Base-by-base conservation (phyloP, 1,139 yeast genomes). In the Saccharomycopsis hybrid region DNA sequence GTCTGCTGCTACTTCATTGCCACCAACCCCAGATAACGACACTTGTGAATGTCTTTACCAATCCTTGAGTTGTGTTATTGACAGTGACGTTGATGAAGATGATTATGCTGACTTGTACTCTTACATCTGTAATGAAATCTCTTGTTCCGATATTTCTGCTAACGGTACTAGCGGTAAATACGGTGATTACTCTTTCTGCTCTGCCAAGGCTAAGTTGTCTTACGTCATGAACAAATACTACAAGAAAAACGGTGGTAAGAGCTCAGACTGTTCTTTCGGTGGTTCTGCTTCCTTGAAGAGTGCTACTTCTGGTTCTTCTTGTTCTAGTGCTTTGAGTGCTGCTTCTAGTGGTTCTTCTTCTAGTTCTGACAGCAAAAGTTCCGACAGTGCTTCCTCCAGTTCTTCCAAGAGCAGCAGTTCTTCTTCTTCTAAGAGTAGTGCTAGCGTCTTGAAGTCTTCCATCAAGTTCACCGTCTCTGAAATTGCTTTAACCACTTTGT, bases 101-200 rank as follows among this genome's bases (percentile, higher is more conserved):
- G 70, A 71, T 42, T 64, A 67, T 43, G 60, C 64, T 30, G 57
- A 62, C 2, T 59, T 74, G 5, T 70, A 78, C 54, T 65, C 68
- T 9, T 71, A 74, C 49, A 64, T 80, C 1, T 82, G 88, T 58
- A 63, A 70, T 11, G 59, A 66, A 36, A 67, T 73, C 5, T 75
- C 78, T 54, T 83, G 90, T 60, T 62, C 67, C 13, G 77, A 74
- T 5, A 72, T 82, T 37, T 60, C 53, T 18, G 70, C 72, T 3
- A 71, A 78, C 62, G 82, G 83, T 1, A 57, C 60, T 7, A 54
- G 55, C 1, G 87, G 86, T 0, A 52, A 51, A 2, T 82, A 80
- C 60, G 89, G 89, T 0, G 62, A 63, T n/a, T 78, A 68, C 60
- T 73, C 86, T 1, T 78, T 72, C 53, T 83, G 89, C 59, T 60